These are phyloP conservation scores for Botrytis medusae DNA, from an alignment of 2,329 filamentous ascomycete species.

Conservation along the genomic window DNA sequence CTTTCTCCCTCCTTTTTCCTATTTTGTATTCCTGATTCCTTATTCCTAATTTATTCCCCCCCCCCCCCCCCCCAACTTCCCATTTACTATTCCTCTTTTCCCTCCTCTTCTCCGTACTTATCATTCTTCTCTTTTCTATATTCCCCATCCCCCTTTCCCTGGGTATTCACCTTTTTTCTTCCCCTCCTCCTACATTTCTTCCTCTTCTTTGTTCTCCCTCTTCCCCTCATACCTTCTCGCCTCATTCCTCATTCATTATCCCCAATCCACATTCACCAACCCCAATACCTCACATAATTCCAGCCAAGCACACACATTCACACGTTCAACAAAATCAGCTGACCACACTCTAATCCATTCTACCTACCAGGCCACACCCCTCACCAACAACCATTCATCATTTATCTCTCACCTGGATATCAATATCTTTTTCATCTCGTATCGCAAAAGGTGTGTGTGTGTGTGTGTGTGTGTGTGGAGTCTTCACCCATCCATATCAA, in stretches of 20 bases:
- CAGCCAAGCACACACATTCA: neutral
- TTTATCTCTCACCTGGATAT: neutral
- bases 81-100: neutral
- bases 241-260: no score
- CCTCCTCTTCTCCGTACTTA: no score
- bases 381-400: neutral
- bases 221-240: no score
- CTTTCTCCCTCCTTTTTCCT: neutral
- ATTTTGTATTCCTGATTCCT: no score
- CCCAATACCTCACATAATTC: neutral
- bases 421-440: neutral
- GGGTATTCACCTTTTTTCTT: no score
- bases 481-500: neutral
- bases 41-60: no score
- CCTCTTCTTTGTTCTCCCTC: no score
- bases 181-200: no score
- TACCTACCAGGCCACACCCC: neutral
- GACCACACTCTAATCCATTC: neutral
- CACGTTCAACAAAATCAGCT: neutral
- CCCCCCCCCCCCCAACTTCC: neutral
- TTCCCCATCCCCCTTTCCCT: no score
- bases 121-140: neutral
- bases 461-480: neutral
- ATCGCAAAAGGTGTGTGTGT: neutral
- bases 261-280: neutral